A percentile compares a stretch with the other conserved stretches of the same genome.
phyloP scores from a whole-genome alignment of 2,329 filamentous ascomycete species.

The Nigrospora sphaerica region DNA sequence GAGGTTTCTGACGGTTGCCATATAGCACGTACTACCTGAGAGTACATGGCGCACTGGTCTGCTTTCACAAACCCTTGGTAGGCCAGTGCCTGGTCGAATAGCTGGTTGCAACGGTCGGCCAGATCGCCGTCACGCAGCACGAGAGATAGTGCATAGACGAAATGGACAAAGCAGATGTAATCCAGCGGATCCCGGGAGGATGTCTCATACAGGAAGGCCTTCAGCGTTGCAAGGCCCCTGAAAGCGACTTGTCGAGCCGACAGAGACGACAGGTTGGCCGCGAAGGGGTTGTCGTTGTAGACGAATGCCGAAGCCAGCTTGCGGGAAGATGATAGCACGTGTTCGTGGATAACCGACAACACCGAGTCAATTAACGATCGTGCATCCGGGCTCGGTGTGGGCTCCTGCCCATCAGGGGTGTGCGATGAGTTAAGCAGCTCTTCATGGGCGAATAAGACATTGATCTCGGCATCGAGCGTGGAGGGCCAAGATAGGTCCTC shows the following conservation, averaged over 20 bases:
- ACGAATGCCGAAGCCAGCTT: constrained; percentile 13
- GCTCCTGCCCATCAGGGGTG: no score
- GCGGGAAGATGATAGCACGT: no score
- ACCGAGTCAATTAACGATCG: no score
- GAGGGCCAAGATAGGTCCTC: constrained; percentile 23
- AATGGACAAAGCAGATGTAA: constrained; percentile 43
- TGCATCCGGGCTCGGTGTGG: no score
- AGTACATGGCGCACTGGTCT: constrained; percentile 30
- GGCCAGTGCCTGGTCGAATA: constrained; percentile 40
- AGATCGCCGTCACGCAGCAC: constrained; percentile 36
- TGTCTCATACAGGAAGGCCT: constrained; percentile 29
- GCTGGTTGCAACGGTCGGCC: constrained; percentile 22
- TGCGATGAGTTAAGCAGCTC: neutral
- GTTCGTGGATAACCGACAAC: no score
- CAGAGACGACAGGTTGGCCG: constrained; percentile 29
- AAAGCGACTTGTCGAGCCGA: constrained; percentile 29
- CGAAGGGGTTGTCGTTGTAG: constrained; percentile 33
- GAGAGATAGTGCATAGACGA: constrained; percentile 43
- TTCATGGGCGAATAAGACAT: constrained; percentile 27
- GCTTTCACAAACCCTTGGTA: constrained; percentile 33
- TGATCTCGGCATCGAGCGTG: constrained; percentile 23
- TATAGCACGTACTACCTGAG: constrained; percentile 34
- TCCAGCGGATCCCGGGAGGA: constrained; percentile 31
- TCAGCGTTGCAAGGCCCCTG: constrained; percentile 34
- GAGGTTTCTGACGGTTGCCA: constrained; percentile 38